Evolutionary conservation across 108 stramenopile genomes (phyloP).

Genomic region (Conticribra guillardii): DNA sequence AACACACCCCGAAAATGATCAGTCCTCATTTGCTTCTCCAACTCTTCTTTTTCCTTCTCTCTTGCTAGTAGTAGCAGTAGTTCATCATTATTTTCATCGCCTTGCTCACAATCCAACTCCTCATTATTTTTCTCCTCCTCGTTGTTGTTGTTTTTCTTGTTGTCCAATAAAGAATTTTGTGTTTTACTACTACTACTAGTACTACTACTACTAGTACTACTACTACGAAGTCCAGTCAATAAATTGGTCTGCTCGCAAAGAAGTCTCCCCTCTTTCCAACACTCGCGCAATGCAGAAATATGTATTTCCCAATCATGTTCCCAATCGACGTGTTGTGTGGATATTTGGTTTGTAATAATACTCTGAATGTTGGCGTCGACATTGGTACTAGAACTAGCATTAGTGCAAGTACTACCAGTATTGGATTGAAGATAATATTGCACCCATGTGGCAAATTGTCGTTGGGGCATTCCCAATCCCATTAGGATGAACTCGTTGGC

Average conservation of each 20-base stretch:
- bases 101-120: no score
- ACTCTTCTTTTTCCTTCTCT: no score
- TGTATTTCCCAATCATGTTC: conserved; percentile 19
- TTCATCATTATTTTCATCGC: background rate
- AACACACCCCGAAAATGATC: conserved; percentile 35
- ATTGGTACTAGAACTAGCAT: background rate
- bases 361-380: background rate
- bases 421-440: conserved; percentile 28
- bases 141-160: background rate
- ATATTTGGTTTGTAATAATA: conserved; percentile 9
- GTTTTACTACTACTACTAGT: conserved; percentile 10
- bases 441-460: conserved; percentile 46
- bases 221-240: conserved; percentile 17
- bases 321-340: conserved; percentile 14
- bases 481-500: conserved; percentile 1
- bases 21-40: no score
- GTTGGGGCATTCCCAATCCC: conserved; percentile 41
- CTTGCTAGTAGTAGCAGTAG: no score
- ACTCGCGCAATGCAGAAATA: conserved; percentile 15
- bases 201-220: background rate
- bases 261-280: conserved; percentile 54
- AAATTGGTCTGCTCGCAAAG: conserved; percentile 61
- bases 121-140: conserved; percentile 1
- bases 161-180: conserved; percentile 3
- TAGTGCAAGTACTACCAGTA: background rate